Evolutionary conservation across 768 basidiomycete species (phyloP), one percentile per base, ranked within the genome.

Genomic region (Termitomyces eurrhizus): DNA sequence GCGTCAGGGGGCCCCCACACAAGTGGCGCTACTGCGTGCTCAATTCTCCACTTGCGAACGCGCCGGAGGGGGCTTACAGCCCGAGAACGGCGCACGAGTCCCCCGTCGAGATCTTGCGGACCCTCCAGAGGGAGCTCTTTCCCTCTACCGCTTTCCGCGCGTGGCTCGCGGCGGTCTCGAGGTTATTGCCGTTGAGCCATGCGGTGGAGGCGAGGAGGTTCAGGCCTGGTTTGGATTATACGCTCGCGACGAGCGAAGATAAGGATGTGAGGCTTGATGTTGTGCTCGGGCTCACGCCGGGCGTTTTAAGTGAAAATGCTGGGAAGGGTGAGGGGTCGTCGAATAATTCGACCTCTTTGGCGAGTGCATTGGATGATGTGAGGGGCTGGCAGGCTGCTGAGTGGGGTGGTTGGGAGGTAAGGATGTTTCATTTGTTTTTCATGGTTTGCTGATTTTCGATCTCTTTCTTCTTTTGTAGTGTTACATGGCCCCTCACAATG

Each of bases 371-470:
- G 56, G 73, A 68, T 41, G 69, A 75, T 46, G 67, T 69, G 32
- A 70, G 69, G 33, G 85, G 84, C 14, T 92, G 91, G 91, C 79
- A 84, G 68, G 78, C 78, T 16, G 88, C 89, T 12, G 86, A 86
- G 64, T 92, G 87, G 85, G 96, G 96, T 51, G 96, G 92, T 18
- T 98, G 95, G 95, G 95, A 98, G 83, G 92, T 91, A 60, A 51
- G 81, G 70, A 37, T 1, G 42, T 57, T 58, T 62, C 42, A 56
- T 62, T 48, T 56, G 41, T 59, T 41, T 35, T 58, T 41, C 54
- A 29, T 59, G 32, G n/a, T n/a, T 54, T 55, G 18, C 24, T 63
- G 35, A 57, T 54, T 18, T n/a, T 32, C 21, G 29, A 55, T 9
- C 9, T 39, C 32, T 18, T 45, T 24, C 52, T 29, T 13, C 42